Evolutionary conservation across 345 rosid species (phyloP), one percentile per base, ranked within the genome.

Genomic region (Syzygium oleosum): DNA sequence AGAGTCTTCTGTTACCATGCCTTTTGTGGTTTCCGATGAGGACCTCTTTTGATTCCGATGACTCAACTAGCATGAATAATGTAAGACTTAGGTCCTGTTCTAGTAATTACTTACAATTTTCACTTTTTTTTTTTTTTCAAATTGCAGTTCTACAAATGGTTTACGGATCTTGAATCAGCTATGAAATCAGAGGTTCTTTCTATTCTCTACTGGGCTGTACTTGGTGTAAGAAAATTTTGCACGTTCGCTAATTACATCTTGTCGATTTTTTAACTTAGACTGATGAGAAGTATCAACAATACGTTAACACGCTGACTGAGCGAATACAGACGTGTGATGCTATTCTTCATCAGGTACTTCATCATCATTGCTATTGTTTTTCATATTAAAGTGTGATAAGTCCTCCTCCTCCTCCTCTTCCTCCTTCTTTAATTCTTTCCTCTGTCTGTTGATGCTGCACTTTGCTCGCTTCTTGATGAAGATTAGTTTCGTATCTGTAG

Each of bases 131-230:
- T 43, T 29, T 85, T 89, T n/a, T 29, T 29, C 86, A 7, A 86
- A 8, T 27, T 89, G 87, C 94, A 97, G 99, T 97, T 97, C 86
- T 97, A 96, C 92, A 96, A 97, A 86, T 97, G 99, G 99, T 97
- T 97, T 89, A 93, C 99, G 27, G 98, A 97, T 95, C 99, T 97
- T 89, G 99, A 97, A 92, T 95, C 94, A 49, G 98, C 99, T 19
- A 94, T 97, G 99, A 97, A 96, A 92, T 97, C 98, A 43, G 99
- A 97, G 99, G 99, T 97, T 92, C 29, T 14, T 77, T 68, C 51
- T 34, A 87, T 55, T 59, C 46, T 51, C 77, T 34, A 58, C 58
- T 41, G 19, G 79, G 46, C n/a, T 34, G 78, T 88, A 34, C 73
- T 52, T 38, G 65, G 46, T 58, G 12, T 22, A 41, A 80, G 86